Evolutionary conservation across 768 basidiomycete species (phyloP).

Genomic region (Russula ochroleuca): DNA sequence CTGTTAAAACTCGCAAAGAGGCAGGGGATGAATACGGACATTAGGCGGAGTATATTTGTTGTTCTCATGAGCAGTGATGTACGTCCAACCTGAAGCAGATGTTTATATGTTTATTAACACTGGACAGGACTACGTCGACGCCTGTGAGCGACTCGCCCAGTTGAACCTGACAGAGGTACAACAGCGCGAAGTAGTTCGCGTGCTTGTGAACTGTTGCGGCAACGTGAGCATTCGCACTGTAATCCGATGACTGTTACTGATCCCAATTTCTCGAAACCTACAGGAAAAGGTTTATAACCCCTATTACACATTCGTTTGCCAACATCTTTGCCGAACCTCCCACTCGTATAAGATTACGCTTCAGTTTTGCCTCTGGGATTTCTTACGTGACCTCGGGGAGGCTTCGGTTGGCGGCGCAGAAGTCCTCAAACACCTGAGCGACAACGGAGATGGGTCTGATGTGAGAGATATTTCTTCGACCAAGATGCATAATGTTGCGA

Average conservation of each 20-base stretch:
- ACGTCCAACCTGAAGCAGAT: conserved; percentile 31
- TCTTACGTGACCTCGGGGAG: conserved; percentile 88
- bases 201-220: conserved; percentile 87
- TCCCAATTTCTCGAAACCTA: not conserved
- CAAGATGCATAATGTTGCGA: conserved; percentile 69
- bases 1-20: conserved; percentile 79
- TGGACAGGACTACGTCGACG: conserved; percentile 88
- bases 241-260: conserved; percentile 12
- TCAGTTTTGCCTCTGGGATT: conserved; percentile 96
- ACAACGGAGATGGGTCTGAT: conserved; percentile 46
- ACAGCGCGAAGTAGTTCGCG: conserved; percentile 92
- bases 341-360: conserved; percentile 89
- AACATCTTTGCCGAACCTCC: conserved; percentile 71
- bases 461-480: conserved; percentile 52
- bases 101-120: not conserved
- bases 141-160: conserved; percentile 83
- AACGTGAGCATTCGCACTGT: conserved; percentile 51
- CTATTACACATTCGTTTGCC: conserved; percentile 86
- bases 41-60: conserved; percentile 85
- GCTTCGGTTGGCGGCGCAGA: conserved; percentile 73
- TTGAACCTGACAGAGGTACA: conserved; percentile 83
- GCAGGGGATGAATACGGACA: conserved; percentile 99
- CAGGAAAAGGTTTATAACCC: conserved; percentile 94
- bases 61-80: conserved; percentile 96
- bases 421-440: conserved; percentile 56